Percentiles rank a stretch among this genome's conserved stretches.
Conservation (phyloP, 441 rosid species). For the Syzygium malaccense region DNA sequence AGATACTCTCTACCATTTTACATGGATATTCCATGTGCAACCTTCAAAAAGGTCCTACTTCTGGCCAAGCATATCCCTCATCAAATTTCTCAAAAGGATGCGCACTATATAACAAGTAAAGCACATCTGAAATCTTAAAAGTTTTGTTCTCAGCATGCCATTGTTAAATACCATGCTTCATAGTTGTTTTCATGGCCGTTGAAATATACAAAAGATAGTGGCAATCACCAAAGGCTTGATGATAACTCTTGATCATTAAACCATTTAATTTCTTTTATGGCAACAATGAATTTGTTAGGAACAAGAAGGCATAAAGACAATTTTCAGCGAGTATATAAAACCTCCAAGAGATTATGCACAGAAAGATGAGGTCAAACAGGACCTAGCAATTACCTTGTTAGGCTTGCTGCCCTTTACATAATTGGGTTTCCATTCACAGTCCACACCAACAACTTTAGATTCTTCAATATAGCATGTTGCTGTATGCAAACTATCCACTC, state of each 20-base stretch:
- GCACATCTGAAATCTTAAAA: background rate
- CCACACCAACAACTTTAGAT: constrained; percentile 76
- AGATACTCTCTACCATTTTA: background rate
- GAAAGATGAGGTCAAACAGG: background rate
- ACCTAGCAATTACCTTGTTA: constrained; percentile 46
- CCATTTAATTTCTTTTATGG: background rate
- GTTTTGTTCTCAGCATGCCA: background rate
- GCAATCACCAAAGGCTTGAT: background rate
- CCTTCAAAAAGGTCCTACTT: background rate
- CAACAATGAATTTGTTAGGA: background rate
- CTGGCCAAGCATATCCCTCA: background rate
- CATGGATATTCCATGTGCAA: background rate
- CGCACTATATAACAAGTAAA: background rate
- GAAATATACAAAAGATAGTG: background rate
- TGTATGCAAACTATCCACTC: constrained; percentile 33
- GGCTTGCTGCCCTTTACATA: constrained; percentile 62
- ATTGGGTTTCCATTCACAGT: constrained; percentile 98
- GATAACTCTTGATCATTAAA: background rate
- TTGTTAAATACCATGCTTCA: background rate
- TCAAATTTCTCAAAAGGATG: background rate
- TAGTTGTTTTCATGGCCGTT: background rate
- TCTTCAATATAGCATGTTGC: constrained; percentile 56
- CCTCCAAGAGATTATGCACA: background rate
- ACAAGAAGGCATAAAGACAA: background rate
- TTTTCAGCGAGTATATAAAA: background rate